These are phyloP conservation scores for Brettanomyces custersianus DNA, from an alignment of 805 yeast species.

Conservation along the genomic window DNA sequence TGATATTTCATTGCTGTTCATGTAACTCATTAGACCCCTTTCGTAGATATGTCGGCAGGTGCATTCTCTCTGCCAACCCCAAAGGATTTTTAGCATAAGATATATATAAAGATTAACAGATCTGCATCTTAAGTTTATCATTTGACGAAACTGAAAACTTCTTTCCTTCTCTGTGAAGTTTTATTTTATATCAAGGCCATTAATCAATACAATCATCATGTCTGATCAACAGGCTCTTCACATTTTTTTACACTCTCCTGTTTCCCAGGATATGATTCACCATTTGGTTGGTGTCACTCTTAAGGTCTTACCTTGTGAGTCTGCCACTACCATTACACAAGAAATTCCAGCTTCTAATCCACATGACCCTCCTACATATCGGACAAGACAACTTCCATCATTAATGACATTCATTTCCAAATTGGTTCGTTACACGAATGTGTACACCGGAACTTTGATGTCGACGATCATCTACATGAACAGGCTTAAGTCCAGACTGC, in stretches of 20 bases:
- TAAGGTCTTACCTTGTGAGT: constrained; percentile 58
- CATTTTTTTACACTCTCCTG: constrained; percentile 54
- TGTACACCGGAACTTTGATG: constrained; percentile 73
- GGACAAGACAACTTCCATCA: constrained; percentile 48
- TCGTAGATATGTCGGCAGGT: too few species aligned
- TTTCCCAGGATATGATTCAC: constrained; percentile 67
- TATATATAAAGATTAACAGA: too few species aligned
- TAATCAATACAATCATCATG: too few species aligned
- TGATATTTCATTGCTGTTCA: too few species aligned
- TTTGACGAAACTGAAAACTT: too few species aligned
- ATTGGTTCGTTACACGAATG: constrained; percentile 66
- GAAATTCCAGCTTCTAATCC: constrained; percentile 24
- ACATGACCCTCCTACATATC: constrained; percentile 22
- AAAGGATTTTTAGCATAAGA: too few species aligned
- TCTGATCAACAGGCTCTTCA: constrained; percentile 48
- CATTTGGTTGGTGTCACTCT: constrained; percentile 57
- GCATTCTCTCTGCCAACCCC: too few species aligned
- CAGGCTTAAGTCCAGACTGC: constrained; percentile 50
- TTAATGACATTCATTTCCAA: constrained; percentile 66
- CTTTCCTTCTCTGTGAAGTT: too few species aligned
- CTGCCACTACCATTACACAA: constrained; percentile 26
- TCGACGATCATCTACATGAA: constrained; percentile 63
- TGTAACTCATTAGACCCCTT: too few species aligned
- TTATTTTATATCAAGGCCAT: too few species aligned
- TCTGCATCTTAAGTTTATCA: too few species aligned